Conservation (phyloP, 2,329 filamentous ascomycete species). For the Pestalotiopsis sp. region DNA sequence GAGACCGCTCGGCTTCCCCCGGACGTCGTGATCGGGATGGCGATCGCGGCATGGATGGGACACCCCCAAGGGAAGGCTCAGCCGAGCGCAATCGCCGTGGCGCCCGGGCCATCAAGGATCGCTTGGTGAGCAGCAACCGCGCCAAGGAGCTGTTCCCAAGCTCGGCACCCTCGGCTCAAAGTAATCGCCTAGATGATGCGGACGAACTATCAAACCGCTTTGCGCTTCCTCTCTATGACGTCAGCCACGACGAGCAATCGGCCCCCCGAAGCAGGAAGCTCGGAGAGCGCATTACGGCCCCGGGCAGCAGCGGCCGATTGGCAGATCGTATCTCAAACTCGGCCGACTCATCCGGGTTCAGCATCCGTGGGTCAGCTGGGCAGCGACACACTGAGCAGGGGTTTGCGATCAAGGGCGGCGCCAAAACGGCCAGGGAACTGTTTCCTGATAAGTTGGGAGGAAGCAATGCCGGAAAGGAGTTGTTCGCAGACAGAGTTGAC, state of each 20-base stretch:
- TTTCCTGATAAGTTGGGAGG: conserved; percentile 67
- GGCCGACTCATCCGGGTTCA: conserved; percentile 44
- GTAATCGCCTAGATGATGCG: conserved; percentile 52
- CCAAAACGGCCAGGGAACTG: conserved; percentile 62
- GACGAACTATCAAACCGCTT: conserved; percentile 54
- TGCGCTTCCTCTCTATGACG: conserved; percentile 51
- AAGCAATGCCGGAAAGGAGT: conserved; percentile 67
- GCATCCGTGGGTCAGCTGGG: conserved; percentile 61
- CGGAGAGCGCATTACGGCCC: conserved; percentile 31
- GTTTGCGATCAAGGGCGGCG: conserved; percentile 69
- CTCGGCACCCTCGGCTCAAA: conserved; percentile 42
- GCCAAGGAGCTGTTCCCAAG: conserved; percentile 63
- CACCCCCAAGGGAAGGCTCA: conserved; percentile 30
- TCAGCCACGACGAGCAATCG: conserved; percentile 31
- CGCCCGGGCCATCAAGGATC: conserved; percentile 48
- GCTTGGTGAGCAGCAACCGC: conserved; percentile 41
- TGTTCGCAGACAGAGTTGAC: conserved; percentile 65
- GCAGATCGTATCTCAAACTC: conserved; percentile 38
- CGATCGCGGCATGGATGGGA: conserved; percentile 40
- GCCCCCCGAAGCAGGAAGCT: conserved; percentile 22
- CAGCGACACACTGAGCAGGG: conserved; percentile 49
- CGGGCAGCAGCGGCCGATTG: conserved; percentile 25
- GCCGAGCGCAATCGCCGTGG: conserved; percentile 43
- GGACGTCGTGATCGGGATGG: conserved; percentile 42
- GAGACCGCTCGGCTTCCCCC: conserved; percentile 58